These are phyloP conservation scores for Coleophoma crateriformis DNA, from an alignment of 2,329 filamentous ascomycete species.

Conservation along the genomic window DNA sequence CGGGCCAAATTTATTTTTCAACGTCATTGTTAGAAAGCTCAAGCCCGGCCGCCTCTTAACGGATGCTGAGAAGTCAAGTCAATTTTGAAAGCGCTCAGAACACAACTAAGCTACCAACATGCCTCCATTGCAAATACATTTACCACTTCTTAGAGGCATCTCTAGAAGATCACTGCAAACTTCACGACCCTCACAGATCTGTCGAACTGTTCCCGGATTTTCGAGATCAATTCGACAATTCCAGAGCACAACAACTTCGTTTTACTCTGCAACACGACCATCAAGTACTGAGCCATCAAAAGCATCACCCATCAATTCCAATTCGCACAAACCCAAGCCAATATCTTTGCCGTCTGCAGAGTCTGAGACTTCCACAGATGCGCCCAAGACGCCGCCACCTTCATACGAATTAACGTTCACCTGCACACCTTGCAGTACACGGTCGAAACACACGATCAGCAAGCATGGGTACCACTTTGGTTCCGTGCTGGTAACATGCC, in stretches of 20 bases:
- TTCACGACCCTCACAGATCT: background rate
- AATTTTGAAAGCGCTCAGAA: background rate
- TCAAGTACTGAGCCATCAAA: background rate
- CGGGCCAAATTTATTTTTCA: too few species aligned
- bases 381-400: conserved; percentile 33
- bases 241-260: background rate
- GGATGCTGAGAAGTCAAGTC: too few species aligned
- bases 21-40: background rate
- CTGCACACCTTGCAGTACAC: conserved; percentile 75
- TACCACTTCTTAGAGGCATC: background rate
- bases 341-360: too few species aligned
- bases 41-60: background rate
- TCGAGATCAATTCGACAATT: background rate
- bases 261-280: background rate
- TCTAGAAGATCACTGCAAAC: background rate
- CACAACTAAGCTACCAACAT: background rate
- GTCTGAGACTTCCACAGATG: background rate
- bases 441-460: conserved; percentile 79
- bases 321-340: background rate
- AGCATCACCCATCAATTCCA: background rate
- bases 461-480: conserved; percentile 95
- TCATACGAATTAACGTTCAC: conserved; percentile 89
- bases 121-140: background rate
- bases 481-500: conserved; percentile 84
- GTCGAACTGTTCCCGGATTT: background rate